Evolutionary conservation across 495 filamentous ascomycete genomes (phyloP), one percentile per base, ranked within the genome.

Genomic region (Aspergillus mulundensis): DNA sequence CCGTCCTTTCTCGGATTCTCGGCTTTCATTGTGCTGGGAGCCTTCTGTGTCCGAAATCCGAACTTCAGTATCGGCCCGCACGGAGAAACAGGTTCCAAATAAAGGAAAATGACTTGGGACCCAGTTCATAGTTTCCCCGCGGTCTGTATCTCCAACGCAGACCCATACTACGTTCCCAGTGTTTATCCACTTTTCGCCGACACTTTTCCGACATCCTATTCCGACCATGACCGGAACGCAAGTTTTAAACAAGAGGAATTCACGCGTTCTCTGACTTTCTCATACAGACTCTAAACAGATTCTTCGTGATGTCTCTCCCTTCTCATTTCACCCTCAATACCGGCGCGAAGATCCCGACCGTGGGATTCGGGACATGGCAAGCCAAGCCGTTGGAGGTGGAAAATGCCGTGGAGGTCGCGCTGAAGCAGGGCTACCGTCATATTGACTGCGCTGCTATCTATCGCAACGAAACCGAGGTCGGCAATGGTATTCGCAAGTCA

Each of bases 381-480:
- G 42, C 51, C 4, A 40, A 53, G n/a, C 51, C 51, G 11, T 40
- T 40, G 8, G 21, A 53, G 18, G 51, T 53, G 0, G 12, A n/a
- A 6, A 19, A 45, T 0, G 40, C 51, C 3, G 51, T 53, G 7
- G 14, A 25, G 2, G 32, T 45, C 15, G 51, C 51, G 8, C 28
- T 53, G 14, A 53, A 53, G 51, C 19, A 34, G 6, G 51, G 51
- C 1, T 53, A 53, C 24, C 21, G 39, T 19, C 51, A 53, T 18
- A 45, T 53, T 15, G 51, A 53, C 30, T 40, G 38, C 24, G 51
- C 51, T 44, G 8, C 43, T 25, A 46, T 46, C 8, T 46, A 94
- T 65, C 72, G 76, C 57, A 91, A 91, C 59, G 88, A 94, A 69
- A 78, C 66, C 6, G 77, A 82, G 8, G 85, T 83, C 23, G 87